Percentiles rank a stretch among this genome's conserved stretches.
Conservation (phyloP, 2,329 filamentous ascomycete genomes). For the Colletotrichum horii region DNA sequence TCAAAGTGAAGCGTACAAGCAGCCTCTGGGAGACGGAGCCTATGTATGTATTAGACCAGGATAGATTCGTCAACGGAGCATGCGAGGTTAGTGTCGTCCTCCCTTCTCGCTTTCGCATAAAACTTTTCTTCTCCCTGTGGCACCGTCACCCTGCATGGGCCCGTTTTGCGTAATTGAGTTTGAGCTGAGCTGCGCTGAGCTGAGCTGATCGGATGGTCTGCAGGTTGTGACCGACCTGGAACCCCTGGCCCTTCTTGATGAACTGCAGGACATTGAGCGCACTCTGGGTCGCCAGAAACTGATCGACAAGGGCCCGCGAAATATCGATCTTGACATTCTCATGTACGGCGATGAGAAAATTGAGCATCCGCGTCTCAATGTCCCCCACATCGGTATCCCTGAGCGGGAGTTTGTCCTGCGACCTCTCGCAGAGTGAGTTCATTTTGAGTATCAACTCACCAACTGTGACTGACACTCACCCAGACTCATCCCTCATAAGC, state of each 20-base stretch:
- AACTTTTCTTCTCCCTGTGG: not conserved
- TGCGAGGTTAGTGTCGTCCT: conserved; percentile 74
- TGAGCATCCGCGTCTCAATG: conserved; percentile 73
- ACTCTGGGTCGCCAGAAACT: conserved; percentile 80
- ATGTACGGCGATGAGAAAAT: conserved; percentile 75
- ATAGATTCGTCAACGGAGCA: conserved; percentile 87
- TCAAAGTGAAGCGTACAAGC: conserved; percentile 81
- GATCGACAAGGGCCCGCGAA: conserved; percentile 91
- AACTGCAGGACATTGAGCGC: conserved; percentile 84
- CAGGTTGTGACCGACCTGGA: conserved; percentile 82
- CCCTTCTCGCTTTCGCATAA: not conserved
- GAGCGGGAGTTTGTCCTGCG: conserved; percentile 94
- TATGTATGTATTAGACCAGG: conserved; percentile 95
- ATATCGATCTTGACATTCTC: conserved; percentile 93
- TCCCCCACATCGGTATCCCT: conserved; percentile 84
- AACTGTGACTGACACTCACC: not conserved
- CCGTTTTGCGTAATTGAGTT: not conserved
- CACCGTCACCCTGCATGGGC: not conserved
- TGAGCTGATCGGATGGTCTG: not conserved
- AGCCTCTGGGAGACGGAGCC: conserved; percentile 92
- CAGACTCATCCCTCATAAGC: conserved; percentile 61
- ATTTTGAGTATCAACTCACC: not conserved
- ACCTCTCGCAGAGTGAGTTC: conserved; percentile 76
- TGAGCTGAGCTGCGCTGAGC: not conserved
- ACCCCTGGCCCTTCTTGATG: conserved; percentile 78